Conservation (phyloP, 129 eudicot species). For the Flaveria linearis region DNA sequence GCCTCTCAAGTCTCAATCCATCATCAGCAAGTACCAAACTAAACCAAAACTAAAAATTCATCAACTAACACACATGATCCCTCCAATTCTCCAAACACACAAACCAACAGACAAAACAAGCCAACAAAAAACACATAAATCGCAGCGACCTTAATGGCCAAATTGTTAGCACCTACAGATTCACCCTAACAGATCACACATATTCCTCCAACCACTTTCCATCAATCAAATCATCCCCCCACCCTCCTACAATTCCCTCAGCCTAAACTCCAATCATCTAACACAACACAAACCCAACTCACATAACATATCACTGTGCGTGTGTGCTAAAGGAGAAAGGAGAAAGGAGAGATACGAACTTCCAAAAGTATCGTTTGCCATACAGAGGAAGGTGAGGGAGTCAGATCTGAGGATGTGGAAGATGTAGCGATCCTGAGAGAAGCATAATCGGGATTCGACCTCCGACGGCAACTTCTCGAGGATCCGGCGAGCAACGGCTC, state of each 20-base stretch:
- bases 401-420: conserved; percentile 88
- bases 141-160: background rate
- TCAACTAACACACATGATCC: background rate
- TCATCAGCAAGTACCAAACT: conserved; percentile 10
- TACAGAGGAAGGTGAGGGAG: conserved; percentile 82
- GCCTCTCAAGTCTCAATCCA: conserved; percentile 2
- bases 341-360: conserved; percentile 54
- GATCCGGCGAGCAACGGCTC: conserved; percentile 89
- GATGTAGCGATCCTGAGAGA: conserved; percentile 90
- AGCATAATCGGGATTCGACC: conserved; percentile 65
- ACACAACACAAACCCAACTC: conserved; percentile 7
- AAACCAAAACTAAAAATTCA: conserved; percentile 16
- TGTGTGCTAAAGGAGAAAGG: background rate
- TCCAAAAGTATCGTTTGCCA: conserved; percentile 98
- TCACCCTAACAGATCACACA: background rate
- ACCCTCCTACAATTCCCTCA: background rate
- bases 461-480: conserved; percentile 79
- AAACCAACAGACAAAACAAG: background rate
- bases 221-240: conserved; percentile 4
- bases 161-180: conserved; percentile 10
- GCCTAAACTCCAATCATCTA: conserved; percentile 5
- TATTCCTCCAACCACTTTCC: conserved; percentile 4
- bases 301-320: conserved; percentile 26
- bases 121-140: background rate
- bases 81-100: conserved; percentile 1